phyloP scores from a whole-genome alignment of 1,139 yeast species.

The Debaryomyces udenii region DNA sequence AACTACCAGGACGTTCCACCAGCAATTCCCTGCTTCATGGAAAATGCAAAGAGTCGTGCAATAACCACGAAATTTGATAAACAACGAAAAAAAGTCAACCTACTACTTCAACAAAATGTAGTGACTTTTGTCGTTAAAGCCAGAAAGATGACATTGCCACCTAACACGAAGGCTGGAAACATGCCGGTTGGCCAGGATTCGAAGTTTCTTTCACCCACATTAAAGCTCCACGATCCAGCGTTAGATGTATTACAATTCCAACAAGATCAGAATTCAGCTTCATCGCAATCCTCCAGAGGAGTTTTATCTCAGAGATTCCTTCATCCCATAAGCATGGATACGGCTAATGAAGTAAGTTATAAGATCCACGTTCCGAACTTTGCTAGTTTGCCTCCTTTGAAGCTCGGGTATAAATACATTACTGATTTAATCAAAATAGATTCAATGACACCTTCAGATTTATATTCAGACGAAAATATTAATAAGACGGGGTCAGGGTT shows the following conservation, averaged over 20 bases:
- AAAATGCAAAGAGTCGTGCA: constrained; percentile 4
- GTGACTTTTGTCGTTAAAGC: constrained; percentile 4
- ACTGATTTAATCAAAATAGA: constrained; percentile 49
- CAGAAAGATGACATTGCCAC: constrained; percentile 11
- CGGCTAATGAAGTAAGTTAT: constrained; percentile 46
- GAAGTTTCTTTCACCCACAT: constrained; percentile 40
- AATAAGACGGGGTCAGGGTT: constrained; percentile 43
- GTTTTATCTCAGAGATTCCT: constrained; percentile 37
- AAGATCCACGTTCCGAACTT: constrained; percentile 50
- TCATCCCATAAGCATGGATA: constrained; percentile 41
- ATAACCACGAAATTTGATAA: constrained; percentile 7
- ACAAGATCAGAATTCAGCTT: constrained; percentile 29
- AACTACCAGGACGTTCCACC: too few relatives aligned
- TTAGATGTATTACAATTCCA: constrained; percentile 43
- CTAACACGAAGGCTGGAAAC: constrained; percentile 10
- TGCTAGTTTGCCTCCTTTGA: constrained; percentile 45
- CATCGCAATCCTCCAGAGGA: constrained; percentile 30
- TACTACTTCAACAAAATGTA: constrained; percentile 1
- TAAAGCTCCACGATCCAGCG: constrained; percentile 34
- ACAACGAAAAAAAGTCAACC: constrained; percentile 11
- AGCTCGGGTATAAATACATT: constrained; percentile 48
- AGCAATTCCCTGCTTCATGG: neutral
- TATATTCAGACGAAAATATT: constrained; percentile 42
- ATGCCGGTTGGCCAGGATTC: constrained; percentile 15
- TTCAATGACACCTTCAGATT: constrained; percentile 48